These are phyloP conservation scores for Volvariella surrecta DNA, from an alignment of 1,284 basidiomycete genomes.

Conservation along the genomic window DNA sequence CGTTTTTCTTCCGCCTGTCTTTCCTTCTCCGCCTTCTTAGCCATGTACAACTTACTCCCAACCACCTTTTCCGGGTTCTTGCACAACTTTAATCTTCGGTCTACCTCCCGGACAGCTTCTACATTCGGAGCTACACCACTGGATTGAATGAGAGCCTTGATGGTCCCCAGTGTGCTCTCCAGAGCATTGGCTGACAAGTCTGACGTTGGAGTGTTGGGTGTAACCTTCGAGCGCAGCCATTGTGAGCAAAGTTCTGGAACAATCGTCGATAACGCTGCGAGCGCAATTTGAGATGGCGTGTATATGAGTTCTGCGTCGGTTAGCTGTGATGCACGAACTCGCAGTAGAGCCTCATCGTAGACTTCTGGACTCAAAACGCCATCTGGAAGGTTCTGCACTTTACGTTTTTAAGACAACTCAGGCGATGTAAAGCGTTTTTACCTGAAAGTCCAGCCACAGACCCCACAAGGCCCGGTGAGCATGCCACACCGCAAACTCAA, in stretches of 20 bases:
- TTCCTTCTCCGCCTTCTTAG: conserved; percentile 58
- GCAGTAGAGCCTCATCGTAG: conserved; percentile 52
- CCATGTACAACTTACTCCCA: conserved; percentile 72
- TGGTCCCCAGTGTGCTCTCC: conserved; percentile 34
- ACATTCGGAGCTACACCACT: conserved; percentile 64
- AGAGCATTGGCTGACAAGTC: conserved; percentile 20
- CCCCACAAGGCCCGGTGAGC: conserved; percentile 87
- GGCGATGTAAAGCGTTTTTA: conserved; percentile 24
- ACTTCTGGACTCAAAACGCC: conserved; percentile 30
- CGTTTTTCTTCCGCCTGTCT: conserved; percentile 57
- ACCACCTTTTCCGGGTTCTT: conserved; percentile 92
- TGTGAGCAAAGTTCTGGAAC: conserved; percentile 50
- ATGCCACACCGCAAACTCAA: conserved; percentile 92
- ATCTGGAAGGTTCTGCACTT: conserved; percentile 40
- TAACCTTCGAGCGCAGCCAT: conserved; percentile 55
- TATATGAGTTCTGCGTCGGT: conserved; percentile 92
- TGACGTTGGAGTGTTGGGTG: conserved; percentile 12
- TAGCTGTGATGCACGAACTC: conserved; percentile 68
- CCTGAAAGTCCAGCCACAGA: conserved; percentile 86
- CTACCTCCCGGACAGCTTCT: conserved; percentile 81
- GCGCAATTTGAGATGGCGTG: conserved; percentile 88
- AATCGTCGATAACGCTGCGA: conserved; percentile 72
- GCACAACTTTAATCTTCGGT: conserved; percentile 76
- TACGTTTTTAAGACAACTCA: not conserved
- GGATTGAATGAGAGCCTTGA: conserved; percentile 49